Conservation (phyloP, 2,329 filamentous ascomycete species). For the Lecanicillium sp. region DNA sequence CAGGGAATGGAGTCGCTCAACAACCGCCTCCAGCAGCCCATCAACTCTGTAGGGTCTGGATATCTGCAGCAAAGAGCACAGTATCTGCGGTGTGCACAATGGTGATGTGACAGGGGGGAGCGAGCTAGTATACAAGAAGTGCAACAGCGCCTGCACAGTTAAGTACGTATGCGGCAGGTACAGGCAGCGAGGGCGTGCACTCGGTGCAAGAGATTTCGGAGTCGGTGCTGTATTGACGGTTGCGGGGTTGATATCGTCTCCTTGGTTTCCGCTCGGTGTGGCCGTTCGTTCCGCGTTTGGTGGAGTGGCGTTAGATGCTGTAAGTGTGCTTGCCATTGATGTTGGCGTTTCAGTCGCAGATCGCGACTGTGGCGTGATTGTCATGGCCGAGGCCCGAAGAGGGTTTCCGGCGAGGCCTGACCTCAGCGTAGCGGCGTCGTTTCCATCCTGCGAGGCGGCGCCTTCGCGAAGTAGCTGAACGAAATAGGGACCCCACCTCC, state of each 20-base stretch:
- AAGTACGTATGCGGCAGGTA: conserved; percentile 90
- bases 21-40: conserved; percentile 83
- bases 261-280: conserved; percentile 20
- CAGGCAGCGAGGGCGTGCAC: conserved; percentile 71
- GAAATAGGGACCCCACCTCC: conserved; percentile 93
- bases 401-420: conserved; percentile 50
- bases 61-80: conserved; percentile 90
- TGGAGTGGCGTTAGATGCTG: conserved; percentile 34
- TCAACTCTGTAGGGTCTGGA: conserved; percentile 90
- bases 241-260: conserved; percentile 33
- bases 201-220: conserved; percentile 47
- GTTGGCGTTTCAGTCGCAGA: conserved; percentile 40
- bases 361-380: conserved; percentile 65
- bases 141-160: conserved; percentile 81
- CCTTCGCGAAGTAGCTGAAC: conserved; percentile 84
- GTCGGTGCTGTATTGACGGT: conserved; percentile 49
- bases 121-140: conserved; percentile 89
- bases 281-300: conserved; percentile 30
- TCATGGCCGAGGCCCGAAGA: conserved; percentile 72
- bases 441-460: conserved; percentile 61
- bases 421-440: conserved; percentile 68
- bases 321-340: conserved; percentile 35
- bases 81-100: conserved; percentile 87
- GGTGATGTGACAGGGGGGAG: conserved; percentile 68
- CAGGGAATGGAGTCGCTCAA: conserved; percentile 81